These are phyloP conservation scores for Brassica carinata DNA, from an alignment of 345 rosid genomes.

Conservation along the genomic window DNA sequence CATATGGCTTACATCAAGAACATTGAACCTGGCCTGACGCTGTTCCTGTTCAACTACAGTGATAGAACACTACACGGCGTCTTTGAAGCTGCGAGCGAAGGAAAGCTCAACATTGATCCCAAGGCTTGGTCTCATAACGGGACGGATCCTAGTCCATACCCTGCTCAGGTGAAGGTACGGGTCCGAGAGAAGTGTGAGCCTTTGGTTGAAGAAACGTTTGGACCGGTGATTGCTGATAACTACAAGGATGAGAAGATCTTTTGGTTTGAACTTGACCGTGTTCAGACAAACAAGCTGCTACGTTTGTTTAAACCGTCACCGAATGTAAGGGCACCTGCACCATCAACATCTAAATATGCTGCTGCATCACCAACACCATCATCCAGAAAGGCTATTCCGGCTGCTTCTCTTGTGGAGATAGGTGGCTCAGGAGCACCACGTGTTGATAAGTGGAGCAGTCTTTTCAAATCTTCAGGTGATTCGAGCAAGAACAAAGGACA, in stretches of 20 bases:
- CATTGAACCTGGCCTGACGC: conserved; percentile 52
- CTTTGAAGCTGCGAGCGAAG: conserved; percentile 59
- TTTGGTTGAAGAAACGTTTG: conserved; percentile 52
- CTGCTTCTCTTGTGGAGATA: conserved; percentile 34
- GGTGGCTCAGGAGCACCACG: conserved; percentile 10
- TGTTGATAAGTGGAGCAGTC: conserved; percentile 36
- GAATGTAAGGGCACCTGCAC: conserved; percentile 6
- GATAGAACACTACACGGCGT: conserved; percentile 64
- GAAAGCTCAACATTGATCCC: conserved; percentile 49
- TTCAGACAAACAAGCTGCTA: conserved; percentile 55
- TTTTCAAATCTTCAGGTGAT: too few species aligned
- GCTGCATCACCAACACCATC: conserved; percentile 11
- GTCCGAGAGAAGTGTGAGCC: conserved; percentile 48
- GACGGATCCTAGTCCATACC: conserved; percentile 46
- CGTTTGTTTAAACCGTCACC: conserved; percentile 48
- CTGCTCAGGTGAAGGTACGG: conserved; percentile 61
- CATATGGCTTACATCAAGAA: conserved; percentile 55
- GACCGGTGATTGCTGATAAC: conserved; percentile 48
- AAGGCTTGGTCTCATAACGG: conserved; percentile 57
- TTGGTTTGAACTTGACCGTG: conserved; percentile 62
- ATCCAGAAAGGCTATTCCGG: conserved; percentile 29
- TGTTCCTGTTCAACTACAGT: conserved; percentile 68
- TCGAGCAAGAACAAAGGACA: too few species aligned
- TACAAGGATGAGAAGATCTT: conserved; percentile 45
- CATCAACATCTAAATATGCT: conserved; percentile 1